Evolutionary conservation across 768 basidiomycete genomes (phyloP).

Genomic region (Russula sp.): DNA sequence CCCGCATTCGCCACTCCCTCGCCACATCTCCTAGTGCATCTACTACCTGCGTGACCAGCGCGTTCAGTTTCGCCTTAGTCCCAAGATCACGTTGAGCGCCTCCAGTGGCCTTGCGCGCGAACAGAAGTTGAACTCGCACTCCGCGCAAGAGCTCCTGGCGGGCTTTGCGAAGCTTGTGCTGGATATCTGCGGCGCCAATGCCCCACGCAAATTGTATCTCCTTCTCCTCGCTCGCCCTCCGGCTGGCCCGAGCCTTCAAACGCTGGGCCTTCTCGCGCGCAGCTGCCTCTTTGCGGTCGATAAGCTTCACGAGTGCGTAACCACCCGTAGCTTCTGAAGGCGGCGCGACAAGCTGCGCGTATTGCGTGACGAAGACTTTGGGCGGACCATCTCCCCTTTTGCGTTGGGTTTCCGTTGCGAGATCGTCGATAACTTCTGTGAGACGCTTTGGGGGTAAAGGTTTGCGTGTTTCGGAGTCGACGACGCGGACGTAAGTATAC

Average conservation of each 20-base stretch:
- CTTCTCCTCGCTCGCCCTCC: constrained; percentile 27
- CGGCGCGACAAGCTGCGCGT: constrained; percentile 18
- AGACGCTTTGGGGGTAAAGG: constrained; percentile 15
- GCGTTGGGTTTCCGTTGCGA: constrained; percentile 5
- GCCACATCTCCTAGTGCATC: constrained; percentile 26
- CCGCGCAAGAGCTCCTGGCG: constrained; percentile 29
- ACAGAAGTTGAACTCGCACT: constrained; percentile 28
- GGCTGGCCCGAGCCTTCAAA: constrained; percentile 7
- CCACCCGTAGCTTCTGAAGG: constrained; percentile 21
- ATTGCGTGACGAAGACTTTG: constrained; percentile 7
- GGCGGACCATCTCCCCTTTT: not conserved
- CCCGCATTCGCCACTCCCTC: constrained; percentile 23
- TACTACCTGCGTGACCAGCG: constrained; percentile 20
- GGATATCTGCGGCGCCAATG: constrained; percentile 31
- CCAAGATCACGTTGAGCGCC: constrained; percentile 1
- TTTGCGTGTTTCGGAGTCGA: constrained; percentile 22
- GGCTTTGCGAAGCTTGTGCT: constrained; percentile 35
- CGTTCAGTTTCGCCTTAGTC: constrained; percentile 6
- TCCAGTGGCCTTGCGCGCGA: constrained; percentile 29
- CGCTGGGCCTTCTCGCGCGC: constrained; percentile 17
- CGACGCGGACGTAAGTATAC: constrained; percentile 21
- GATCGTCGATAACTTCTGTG: constrained; percentile 13
- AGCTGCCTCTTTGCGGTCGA: constrained; percentile 9
- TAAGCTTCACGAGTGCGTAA: constrained; percentile 22
- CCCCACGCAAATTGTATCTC: constrained; percentile 37